Base-by-base conservation (phyloP, 1,284 basidiomycete species). In the Ganoderma sinense region DNA sequence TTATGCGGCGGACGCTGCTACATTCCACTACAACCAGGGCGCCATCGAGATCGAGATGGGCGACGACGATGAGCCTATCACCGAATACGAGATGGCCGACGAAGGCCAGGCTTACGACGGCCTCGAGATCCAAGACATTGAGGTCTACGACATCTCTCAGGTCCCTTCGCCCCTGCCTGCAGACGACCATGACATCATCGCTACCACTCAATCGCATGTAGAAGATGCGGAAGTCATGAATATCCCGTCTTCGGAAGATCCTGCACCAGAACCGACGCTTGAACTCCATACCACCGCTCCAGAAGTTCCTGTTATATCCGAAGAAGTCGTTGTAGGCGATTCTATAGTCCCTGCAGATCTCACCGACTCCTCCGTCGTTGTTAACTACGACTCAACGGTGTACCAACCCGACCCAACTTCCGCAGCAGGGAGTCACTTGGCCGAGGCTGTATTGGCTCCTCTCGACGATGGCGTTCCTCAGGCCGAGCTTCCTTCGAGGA, bases 41-140 rank as follows among this genome's bases (percentile, higher is more conserved):
- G 84, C 83, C 60, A 83, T 91, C 62, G 92, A 93, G 77, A 85
- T 94, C 64, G 92, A 94, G 70, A 93, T 94, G 90, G 90, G 91
- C 67, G 87, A 88, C 74, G 81, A 86, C 33, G 81, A 86, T 36
- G 79, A 76, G 31, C 83, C 84, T 39, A 85, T 86, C 69, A 81
- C 82, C 58, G 92, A 94, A 79, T 93, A 91, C 77, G 92, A 93
- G 73, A 94, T 94, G 92, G 84, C 84, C 23, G 91, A 90, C 73
- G 86, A 86, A 67, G 81, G 78, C 56, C 81, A 80, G 64, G 77
- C 78, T 75, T 78, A 79, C 64, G 61, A 67, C 71, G 76, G 84
- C 67, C 79, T 78, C 13, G 81, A 82, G 40, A 64, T 81, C 73
- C 78, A 80, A 71, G 80, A 94, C 77, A 83, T 92, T 59, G 90